Evolutionary conservation across 805 yeast genomes (phyloP).

Genomic region (Saccharomyces jurei): DNA sequence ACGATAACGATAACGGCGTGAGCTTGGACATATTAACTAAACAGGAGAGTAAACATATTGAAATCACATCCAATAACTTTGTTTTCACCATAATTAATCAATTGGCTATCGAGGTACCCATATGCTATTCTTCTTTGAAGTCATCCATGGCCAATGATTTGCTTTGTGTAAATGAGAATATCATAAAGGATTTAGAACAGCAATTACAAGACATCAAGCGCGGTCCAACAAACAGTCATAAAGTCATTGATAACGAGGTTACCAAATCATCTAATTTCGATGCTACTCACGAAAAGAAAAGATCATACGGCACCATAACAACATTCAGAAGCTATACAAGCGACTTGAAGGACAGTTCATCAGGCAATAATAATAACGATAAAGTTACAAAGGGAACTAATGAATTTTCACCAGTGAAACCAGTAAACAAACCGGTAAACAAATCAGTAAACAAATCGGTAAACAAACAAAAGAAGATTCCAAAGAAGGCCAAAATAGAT

Average conservation of each 20-base stretch:
- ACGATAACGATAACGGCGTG: slow-evolving; percentile 6
- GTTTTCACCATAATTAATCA: slow-evolving; percentile 5
- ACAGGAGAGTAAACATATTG: slow-evolving; percentile 5
- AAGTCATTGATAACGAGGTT: not conserved
- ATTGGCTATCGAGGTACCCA: slow-evolving; percentile 11
- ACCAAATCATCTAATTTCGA: not conserved
- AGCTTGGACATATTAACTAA: slow-evolving; percentile 11
- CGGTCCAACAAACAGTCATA: not conserved
- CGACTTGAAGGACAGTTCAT: slow-evolving; percentile 14
- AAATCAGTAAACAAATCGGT: not conserved
- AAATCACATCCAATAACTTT: not conserved
- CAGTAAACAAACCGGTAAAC: not conserved
- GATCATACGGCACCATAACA: slow-evolving; percentile 27
- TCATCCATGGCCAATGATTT: slow-evolving; percentile 18
- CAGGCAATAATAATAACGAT: slow-evolving; percentile 1
- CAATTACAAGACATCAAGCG: slow-evolving; percentile 1
- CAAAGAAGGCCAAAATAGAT: slow-evolving; percentile 1
- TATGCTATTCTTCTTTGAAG: slow-evolving; percentile 19
- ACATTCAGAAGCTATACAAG: slow-evolving; percentile 26
- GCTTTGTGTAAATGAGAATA: slow-evolving; percentile 14
- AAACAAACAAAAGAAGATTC: not conserved
- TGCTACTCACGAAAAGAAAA: slow-evolving; percentile 13
- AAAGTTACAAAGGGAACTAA: not conserved
- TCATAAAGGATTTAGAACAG: slow-evolving; percentile 12
- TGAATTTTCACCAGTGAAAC: not conserved